Conservation (phyloP, 352 stramenopile genomes). For the Pythium sp. region DNA sequence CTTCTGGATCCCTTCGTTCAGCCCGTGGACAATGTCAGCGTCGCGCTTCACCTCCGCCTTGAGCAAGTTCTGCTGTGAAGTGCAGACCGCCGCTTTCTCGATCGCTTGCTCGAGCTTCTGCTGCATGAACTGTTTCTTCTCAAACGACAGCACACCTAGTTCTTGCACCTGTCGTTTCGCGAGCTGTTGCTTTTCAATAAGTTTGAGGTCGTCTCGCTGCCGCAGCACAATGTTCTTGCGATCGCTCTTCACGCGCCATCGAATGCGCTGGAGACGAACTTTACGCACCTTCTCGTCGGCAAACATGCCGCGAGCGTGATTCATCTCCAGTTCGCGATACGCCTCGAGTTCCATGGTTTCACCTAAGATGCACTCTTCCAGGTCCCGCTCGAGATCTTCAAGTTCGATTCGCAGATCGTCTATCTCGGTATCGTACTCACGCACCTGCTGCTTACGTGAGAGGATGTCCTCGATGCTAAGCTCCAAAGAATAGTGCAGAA, state of each 20-base stretch:
- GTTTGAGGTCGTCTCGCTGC: constrained; percentile 35
- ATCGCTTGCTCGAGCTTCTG: constrained; percentile 45
- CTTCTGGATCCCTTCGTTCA: constrained; percentile 46
- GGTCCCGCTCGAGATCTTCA: constrained; percentile 76
- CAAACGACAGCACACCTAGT: constrained; percentile 52
- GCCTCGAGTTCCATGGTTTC: constrained; percentile 66
- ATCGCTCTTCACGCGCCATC: constrained; percentile 60
- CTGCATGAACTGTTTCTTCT: constrained; percentile 51
- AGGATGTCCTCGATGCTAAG: constrained; percentile 81
- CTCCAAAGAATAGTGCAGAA: constrained; percentile 64
- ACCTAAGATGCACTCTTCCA: constrained; percentile 60
- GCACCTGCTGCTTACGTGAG: constrained; percentile 49
- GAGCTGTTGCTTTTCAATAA: constrained; percentile 33
- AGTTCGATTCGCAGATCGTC: constrained; percentile 67
- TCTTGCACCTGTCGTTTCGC: constrained; percentile 44
- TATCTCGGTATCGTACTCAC: constrained; percentile 71
- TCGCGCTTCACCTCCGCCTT: constrained; percentile 44
- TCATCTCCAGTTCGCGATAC: constrained; percentile 57
- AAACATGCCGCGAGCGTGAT: constrained; percentile 43
- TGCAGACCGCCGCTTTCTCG: constrained; percentile 29
- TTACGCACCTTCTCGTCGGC: constrained; percentile 27
- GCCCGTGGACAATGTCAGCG: constrained; percentile 35
- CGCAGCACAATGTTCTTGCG: constrained; percentile 49
- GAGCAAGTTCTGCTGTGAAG: constrained; percentile 41
- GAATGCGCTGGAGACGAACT: constrained; percentile 57